Evolutionary conservation across 192 early-diverging fungal genomes (phyloP), one percentile per base, ranked within the genome.

Genomic region (Rhizoclosmatium globosum): DNA sequence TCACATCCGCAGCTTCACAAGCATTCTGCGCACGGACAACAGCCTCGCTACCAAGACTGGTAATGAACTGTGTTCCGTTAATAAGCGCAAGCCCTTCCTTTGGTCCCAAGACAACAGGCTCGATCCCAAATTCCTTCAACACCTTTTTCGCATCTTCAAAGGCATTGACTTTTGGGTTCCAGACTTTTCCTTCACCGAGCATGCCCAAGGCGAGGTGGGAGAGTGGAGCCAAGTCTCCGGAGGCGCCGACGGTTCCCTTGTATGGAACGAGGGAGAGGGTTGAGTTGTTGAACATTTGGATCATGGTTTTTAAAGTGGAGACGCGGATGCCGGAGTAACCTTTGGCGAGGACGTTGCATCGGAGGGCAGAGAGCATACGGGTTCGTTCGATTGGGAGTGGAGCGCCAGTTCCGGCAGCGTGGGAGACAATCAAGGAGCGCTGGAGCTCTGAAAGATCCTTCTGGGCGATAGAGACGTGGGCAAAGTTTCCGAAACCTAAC

Each of bases 61-160:
- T 71, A 19, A 78, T 78, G 68, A 78, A 78, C 60, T 78, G 77
- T 19, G 77, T 78, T 60, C 77, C 77, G 68, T 78, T 78, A 68
- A 78, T 78, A 56, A 78, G 44, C 19, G 77, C 77, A 6, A 78
- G 68, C 2, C 77, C 77, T 70, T 78, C 77, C 59, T 78, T 78
- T 44, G 77, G 58, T 2, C 68, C 68, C 23, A 71, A 61, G 21
- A 62, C 68, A 23, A 78, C 62, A 13, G 77, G 68, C 23, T 68
- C 69, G 13, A 69, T 47, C 9, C 45, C 45, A 48, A 47, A 48
- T 9, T 71, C 68, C 42, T 70, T 71, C 59, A 78, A 61, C 3
- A 78, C 77, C 2, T 48, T 61, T 17, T 19, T 17, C 44, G 77
- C 77, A 0, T 78, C 77, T 43, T 71, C 68, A 21, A 23, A 78